These are phyloP conservation scores for Agaricus bisporus DNA, from an alignment of 768 basidiomycete genomes.

Conservation along the genomic window DNA sequence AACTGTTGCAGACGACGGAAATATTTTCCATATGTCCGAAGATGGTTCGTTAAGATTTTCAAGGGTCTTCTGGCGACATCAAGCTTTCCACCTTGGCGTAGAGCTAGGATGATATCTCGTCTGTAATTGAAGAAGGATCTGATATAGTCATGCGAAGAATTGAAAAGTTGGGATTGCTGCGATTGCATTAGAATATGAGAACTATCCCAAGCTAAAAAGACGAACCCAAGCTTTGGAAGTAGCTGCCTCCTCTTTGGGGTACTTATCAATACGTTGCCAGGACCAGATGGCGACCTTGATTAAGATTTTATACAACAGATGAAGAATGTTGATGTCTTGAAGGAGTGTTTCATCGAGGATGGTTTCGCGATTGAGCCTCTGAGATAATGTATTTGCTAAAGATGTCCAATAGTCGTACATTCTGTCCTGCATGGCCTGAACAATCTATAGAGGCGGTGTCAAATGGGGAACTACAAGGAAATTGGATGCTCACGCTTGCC, in stretches of 20 bases:
- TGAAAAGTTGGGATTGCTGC: conserved; percentile 61
- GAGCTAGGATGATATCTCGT: conserved; percentile 40
- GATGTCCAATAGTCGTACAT: conserved; percentile 59
- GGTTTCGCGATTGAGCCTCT: conserved; percentile 32
- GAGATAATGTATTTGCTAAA: conserved; percentile 35
- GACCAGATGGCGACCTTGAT: conserved; percentile 67
- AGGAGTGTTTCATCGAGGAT: conserved; percentile 32
- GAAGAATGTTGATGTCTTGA: conserved; percentile 45
- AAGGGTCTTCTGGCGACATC: conserved; percentile 39
- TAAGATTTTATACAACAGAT: conserved; percentile 73
- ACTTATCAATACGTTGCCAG: conserved; percentile 49
- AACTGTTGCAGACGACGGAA: conserved; percentile 72
- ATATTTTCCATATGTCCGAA: conserved; percentile 71
- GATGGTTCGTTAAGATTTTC: conserved; percentile 58
- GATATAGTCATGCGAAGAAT: conserved; percentile 50
- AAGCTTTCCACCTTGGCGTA: conserved; percentile 28
- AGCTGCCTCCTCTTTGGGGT: conserved; percentile 34
- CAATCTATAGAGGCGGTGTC: conserved; percentile 34
- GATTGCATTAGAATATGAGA: neutral
- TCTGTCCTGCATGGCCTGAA: conserved; percentile 44
- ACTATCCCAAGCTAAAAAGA: conserved; percentile 7
- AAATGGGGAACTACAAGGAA: neutral
- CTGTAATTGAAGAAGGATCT: conserved; percentile 53
- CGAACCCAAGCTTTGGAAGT: conserved; percentile 50
- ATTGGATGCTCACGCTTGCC: conserved; percentile 39